Evolutionary conservation across 2,329 filamentous ascomycete species (phyloP), one percentile per base, ranked within the genome.

Genomic region (Pseudogymnoascus sp.): DNA sequence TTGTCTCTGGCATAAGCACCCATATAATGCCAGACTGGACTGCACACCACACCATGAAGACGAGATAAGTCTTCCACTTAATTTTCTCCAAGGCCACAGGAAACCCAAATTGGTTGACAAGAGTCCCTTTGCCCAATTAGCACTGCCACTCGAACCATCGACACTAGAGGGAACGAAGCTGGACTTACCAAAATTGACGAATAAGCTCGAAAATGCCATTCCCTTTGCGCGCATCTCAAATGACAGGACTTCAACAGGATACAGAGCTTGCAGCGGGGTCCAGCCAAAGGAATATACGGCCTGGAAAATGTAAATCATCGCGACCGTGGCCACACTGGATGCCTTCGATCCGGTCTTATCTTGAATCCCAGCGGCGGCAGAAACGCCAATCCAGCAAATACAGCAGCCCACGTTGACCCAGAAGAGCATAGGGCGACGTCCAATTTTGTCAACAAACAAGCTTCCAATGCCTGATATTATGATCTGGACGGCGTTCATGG

Each of bases 361-460:
- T 62, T 77, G 74, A n/a, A 73, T 71, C 3, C 76, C 71, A 3
- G 77, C 76, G 4, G 77, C 78, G 12, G 80, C 74, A 8, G 79
- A 81, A 72, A 84, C 78, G 63, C 76, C 79, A n/a, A 82, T 73
- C 77, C 82, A 83, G 66, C 81, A 74, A 8, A 80, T 67, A 62
- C 78, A 79, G 62, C 80, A 78, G 29, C 76, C 77, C 1, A 77
- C 73, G 67, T 81, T 78, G 18, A 79, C 80, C 65, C 79, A 79
- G 61, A 84, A 71, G 45, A 84, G 75, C 36, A 83, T 74, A n/a
- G 81, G 81, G 1, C 85, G 81, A 39, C 85, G 82, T n/a, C 84
- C 83, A 5, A 86, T 64, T 1, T 78, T 77, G 42, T 86, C 84
- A 1, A 83, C 82, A 59, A 86, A 75, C 12, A 78, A 75, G 4